Conservation (phyloP, 73 alveolate genomes). For the Paramecium biaurelia region DNA sequence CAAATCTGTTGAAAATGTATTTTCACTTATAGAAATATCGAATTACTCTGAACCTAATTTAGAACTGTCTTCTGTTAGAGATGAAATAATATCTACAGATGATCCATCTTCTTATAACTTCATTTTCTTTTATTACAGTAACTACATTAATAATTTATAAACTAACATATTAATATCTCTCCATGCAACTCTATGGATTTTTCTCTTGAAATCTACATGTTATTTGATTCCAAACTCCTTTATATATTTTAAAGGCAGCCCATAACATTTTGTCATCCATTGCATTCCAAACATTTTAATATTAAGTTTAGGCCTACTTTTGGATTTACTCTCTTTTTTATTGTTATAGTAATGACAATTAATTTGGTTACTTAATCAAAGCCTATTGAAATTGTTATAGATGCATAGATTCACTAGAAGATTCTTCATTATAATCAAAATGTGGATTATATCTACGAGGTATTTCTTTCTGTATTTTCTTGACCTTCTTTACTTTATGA, state of each 20-base stretch:
- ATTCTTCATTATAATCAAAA: not conserved
- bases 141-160: not conserved
- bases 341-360: not conserved
- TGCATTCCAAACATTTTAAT: not conserved
- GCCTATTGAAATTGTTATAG: not conserved
- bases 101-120: not conserved
- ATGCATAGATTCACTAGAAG: not conserved
- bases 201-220: not conserved
- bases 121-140: not conserved
- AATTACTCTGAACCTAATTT: not conserved
- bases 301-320: not conserved
- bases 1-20: not conserved
- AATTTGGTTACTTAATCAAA: not conserved
- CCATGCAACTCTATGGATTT: not conserved
- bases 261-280: not conserved
- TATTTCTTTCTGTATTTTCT: not conserved
- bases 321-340: not conserved
- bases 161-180: not conserved
- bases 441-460: not conserved
- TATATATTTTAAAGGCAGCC: not conserved
- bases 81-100: not conserved
- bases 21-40: not conserved
- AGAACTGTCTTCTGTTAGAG: not conserved
- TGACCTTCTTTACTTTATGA: not conserved
- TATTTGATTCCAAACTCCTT: not conserved